phyloP scores from a whole-genome alignment of 495 filamentous ascomycete species.

The Xanthoparmelia taractica region DNA sequence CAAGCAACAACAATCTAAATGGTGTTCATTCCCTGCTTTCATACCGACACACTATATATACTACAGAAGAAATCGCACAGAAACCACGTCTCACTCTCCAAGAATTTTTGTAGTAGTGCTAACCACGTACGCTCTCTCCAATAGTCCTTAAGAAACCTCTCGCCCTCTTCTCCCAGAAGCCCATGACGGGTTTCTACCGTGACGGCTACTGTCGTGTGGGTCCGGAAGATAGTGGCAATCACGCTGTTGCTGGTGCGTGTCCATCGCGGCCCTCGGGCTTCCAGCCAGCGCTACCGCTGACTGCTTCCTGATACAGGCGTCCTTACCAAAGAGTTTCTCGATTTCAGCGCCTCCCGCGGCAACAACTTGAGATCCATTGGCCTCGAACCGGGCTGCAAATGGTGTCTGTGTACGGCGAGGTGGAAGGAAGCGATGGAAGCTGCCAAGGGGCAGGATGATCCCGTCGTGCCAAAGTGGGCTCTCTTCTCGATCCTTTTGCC shows the following conservation, averaged over 20 bases:
- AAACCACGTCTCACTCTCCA: background rate
- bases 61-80: background rate
- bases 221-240: constrained; percentile 40
- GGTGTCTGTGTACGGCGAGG: constrained; percentile 49
- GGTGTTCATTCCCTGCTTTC: constrained; percentile 25
- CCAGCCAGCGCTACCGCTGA: background rate
- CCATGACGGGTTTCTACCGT: constrained; percentile 52
- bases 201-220: constrained; percentile 53
- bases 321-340: constrained; percentile 53
- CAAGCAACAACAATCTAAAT: constrained; percentile 49
- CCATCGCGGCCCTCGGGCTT: background rate
- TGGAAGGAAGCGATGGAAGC: constrained; percentile 36
- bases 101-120: background rate
- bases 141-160: constrained; percentile 52
- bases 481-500: background rate
- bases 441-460: constrained; percentile 33
- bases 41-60: background rate
- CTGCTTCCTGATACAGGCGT: constrained; percentile 27
- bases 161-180: constrained; percentile 46
- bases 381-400: constrained; percentile 48
- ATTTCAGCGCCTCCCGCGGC: constrained; percentile 48
- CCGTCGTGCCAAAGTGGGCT: constrained; percentile 27
- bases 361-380: constrained; percentile 50
- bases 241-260: constrained; percentile 35
- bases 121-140: background rate